Evolutionary conservation across 768 basidiomycete species (phyloP).

Genomic region (Cystobasidiopsis lactophilus): DNA sequence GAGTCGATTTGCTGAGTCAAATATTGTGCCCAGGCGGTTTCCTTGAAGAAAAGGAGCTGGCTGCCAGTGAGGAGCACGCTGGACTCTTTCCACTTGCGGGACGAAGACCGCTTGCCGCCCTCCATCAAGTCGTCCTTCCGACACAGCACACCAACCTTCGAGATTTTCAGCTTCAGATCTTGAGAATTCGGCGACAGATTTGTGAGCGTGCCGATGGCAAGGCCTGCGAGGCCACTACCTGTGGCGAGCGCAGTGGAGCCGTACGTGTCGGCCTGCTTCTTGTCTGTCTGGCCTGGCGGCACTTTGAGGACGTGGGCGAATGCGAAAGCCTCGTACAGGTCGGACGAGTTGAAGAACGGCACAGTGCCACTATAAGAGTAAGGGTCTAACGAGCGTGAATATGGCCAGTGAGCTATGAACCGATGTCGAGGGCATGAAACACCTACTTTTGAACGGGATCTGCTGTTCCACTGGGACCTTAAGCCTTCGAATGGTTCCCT

Average conservation of each 20-base stretch:
- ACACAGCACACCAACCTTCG: conserved; percentile 56
- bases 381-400: too few species aligned
- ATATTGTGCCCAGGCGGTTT: conserved; percentile 35
- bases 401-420: too few species aligned
- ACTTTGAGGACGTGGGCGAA: background rate
- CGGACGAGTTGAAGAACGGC: background rate
- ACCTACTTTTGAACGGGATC: background rate
- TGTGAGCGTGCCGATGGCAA: background rate
- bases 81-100: conserved; percentile 72
- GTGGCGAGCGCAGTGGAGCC: background rate
- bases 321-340: background rate
- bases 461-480: background rate
- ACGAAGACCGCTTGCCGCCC: conserved; percentile 49
- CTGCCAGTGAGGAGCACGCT: conserved; percentile 69
- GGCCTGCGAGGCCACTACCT: background rate
- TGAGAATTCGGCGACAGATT: background rate
- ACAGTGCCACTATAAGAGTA: background rate
- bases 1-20: conserved; percentile 24
- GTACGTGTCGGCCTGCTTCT: background rate
- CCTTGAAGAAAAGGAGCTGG: conserved; percentile 74
- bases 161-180: conserved; percentile 36
- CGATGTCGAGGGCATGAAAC: too few species aligned
- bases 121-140: conserved; percentile 54
- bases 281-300: background rate
- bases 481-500: background rate